These are phyloP conservation scores for Trichosporon inkin DNA, from an alignment of 1,284 basidiomycete species.

Conservation along the genomic window DNA sequence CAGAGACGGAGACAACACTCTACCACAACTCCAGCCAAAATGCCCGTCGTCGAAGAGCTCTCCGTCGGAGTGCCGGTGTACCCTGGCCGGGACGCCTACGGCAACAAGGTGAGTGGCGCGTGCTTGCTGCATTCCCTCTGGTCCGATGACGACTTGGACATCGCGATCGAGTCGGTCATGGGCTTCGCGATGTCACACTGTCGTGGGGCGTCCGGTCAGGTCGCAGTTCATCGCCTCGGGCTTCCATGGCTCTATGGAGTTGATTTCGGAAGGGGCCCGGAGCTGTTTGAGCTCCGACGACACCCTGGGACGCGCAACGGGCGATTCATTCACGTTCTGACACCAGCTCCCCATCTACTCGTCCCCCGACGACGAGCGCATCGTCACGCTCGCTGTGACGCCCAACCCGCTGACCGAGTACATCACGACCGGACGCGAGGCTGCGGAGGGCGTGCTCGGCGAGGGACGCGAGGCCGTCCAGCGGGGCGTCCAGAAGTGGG, in stretches of 20 bases:
- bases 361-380: slow-evolving; percentile 48
- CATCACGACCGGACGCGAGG: slow-evolving; percentile 63
- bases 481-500: slow-evolving; percentile 68
- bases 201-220: neutral
- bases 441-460: slow-evolving; percentile 57
- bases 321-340: neutral
- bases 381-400: slow-evolving; percentile 65
- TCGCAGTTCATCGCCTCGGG: too few species aligned
- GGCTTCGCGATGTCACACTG: too few species aligned
- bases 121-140: too few species aligned
- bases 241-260: too few species aligned
- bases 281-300: neutral
- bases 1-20: neutral
- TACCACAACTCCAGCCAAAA: slow-evolving; percentile 3
- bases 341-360: slow-evolving; percentile 75
- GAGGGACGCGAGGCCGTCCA: slow-evolving; percentile 64
- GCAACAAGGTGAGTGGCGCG: slow-evolving; percentile 35
- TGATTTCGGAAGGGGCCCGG: neutral
- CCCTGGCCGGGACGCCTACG: slow-evolving; percentile 32
- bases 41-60: slow-evolving; percentile 7
- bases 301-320: neutral
- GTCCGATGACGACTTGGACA: neutral
- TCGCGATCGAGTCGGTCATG: neutral
- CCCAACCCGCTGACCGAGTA: slow-evolving; percentile 67
- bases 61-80: slow-evolving; percentile 13